phyloP scores from a whole-genome alignment of 2,329 filamentous ascomycete genomes.

The Trichophyton benhamiae region DNA sequence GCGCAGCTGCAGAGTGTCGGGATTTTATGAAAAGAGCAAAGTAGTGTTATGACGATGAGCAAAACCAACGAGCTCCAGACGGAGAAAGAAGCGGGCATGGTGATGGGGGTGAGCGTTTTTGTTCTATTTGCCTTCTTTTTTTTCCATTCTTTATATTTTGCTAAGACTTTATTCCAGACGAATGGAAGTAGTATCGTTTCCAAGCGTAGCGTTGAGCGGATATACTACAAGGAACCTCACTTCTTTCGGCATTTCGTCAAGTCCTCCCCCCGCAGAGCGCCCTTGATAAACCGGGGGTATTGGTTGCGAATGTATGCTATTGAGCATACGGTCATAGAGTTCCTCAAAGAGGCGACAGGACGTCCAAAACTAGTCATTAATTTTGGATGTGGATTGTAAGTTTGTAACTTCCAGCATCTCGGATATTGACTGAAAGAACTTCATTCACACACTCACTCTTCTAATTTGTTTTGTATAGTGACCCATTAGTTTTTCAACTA shows the following conservation, averaged over 20 bases:
- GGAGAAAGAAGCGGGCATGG: constrained; percentile 38
- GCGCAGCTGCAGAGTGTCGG: neutral
- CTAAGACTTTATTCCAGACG: constrained; percentile 41
- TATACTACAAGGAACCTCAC: constrained; percentile 72
- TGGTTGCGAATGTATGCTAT: constrained; percentile 76
- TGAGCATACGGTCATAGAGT: constrained; percentile 60
- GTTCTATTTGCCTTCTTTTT: neutral
- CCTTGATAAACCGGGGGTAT: constrained; percentile 81
- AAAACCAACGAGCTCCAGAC: constrained; percentile 16
- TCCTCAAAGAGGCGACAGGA: constrained; percentile 47
- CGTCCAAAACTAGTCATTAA: constrained; percentile 66
- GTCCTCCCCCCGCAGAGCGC: constrained; percentile 70
- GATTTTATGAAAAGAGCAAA: no score
- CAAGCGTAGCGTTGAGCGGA: constrained; percentile 79
- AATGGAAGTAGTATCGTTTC: constrained; percentile 88
- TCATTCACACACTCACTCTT: neutral
- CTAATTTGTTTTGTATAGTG: constrained; percentile 40
- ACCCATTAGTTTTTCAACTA: constrained; percentile 76
- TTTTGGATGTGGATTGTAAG: constrained; percentile 80
- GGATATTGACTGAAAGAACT: no score
- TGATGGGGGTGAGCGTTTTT: constrained; percentile 39
- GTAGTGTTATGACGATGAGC: neutral
- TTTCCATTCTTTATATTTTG: neutral
- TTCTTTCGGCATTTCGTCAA: constrained; percentile 81
- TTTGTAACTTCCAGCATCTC: constrained; percentile 16